Evolutionary conservation across 2,329 filamentous ascomycete species (phyloP).

Genomic region (Fusarium verrucosum): DNA sequence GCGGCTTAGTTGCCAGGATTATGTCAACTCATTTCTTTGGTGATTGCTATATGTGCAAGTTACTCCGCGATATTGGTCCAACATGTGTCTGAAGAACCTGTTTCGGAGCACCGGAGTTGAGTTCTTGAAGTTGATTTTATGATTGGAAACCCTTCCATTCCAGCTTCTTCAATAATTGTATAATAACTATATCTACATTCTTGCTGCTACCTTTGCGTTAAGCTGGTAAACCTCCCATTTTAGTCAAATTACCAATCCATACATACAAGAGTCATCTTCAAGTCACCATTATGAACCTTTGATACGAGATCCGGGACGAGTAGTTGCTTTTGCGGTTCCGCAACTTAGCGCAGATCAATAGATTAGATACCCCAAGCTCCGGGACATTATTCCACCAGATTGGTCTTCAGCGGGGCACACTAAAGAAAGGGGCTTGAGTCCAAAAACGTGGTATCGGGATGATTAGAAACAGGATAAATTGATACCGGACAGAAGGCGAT

Average conservation of each 20-base stretch:
- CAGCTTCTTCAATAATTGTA: rapidly evolving
- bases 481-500: conserved; percentile 11
- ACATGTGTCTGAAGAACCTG: neutral
- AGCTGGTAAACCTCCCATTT: neutral
- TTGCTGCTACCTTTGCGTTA: rapidly evolving
- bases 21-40: neutral
- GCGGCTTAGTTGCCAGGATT: neutral
- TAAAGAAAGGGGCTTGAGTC: neutral
- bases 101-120: neutral
- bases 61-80: neutral
- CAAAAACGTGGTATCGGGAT: conserved; percentile 19
- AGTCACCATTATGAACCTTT: neutral
- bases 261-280: neutral
- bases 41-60: neutral
- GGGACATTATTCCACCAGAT: neutral
- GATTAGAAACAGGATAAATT: neutral
- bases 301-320: neutral
- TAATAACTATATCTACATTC: neutral
- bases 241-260: neutral
- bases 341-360: neutral
- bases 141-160: no score
- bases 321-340: conserved; percentile 33
- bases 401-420: neutral
- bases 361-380: neutral
- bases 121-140: neutral